These are phyloP conservation scores for Clitoria ternatea DNA, from an alignment of 306 rosid species.

Conservation along the genomic window DNA sequence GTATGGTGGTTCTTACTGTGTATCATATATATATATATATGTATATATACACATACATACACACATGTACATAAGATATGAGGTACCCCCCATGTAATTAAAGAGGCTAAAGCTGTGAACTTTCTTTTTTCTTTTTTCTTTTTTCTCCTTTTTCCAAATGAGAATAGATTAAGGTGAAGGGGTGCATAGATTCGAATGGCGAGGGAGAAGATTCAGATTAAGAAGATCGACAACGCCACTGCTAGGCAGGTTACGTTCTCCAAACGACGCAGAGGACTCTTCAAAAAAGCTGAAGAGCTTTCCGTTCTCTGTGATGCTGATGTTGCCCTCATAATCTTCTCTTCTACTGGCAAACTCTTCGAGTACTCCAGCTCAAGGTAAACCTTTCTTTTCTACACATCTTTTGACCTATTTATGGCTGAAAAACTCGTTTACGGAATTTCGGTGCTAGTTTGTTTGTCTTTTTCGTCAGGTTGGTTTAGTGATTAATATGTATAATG, in stretches of 20 bases:
- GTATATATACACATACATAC: neutral
- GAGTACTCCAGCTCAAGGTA: slow-evolving; percentile 85
- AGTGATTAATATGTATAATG: too few species aligned
- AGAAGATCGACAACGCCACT: slow-evolving; percentile 86
- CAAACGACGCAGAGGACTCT: slow-evolving; percentile 79
- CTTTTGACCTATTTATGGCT: neutral
- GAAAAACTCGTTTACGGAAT: neutral
- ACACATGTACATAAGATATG: too few species aligned
- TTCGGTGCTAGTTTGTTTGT: neutral
- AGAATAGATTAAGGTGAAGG: slow-evolving; percentile 21
- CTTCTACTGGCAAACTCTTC: slow-evolving; percentile 81
- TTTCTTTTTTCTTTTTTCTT: neutral
- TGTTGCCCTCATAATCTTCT: slow-evolving; percentile 76
- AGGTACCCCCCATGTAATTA: neutral
- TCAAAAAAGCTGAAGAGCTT: slow-evolving; percentile 94
- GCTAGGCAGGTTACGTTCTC: slow-evolving; percentile 97
- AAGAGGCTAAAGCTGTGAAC: slow-evolving; percentile 1
- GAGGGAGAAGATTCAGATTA: slow-evolving; percentile 93
- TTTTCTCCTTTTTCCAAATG: neutral
- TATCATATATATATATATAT: neutral
- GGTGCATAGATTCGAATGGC: slow-evolving; percentile 53
- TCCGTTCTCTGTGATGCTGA: slow-evolving; percentile 94
- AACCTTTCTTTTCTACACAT: neutral
- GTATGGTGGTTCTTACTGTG: slow-evolving; percentile 33
- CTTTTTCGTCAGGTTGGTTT: too few species aligned